Evolutionary conservation across 2,329 filamentous ascomycete genomes (phyloP), one percentile per base, ranked within the genome.

Genomic region (Fusarium anthophilum): DNA sequence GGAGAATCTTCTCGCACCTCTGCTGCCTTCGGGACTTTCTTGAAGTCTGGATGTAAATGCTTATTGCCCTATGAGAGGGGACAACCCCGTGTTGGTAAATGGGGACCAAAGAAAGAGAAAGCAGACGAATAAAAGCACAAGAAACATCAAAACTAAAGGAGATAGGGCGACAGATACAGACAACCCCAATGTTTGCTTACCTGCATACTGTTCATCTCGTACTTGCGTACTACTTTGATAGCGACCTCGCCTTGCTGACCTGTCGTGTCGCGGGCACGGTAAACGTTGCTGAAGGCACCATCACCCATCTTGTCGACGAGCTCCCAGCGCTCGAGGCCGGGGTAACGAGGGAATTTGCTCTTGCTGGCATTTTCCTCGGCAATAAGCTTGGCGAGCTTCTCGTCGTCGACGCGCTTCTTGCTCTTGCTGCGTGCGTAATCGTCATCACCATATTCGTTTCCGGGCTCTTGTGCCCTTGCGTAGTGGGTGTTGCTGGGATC

Each of bases 161-260:
- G 68, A 78, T 70, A 30, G 72, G 74, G 74, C 69, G 59, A 70
- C 64, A 50, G 70, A 77, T 61, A 74, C 68, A 35, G 74, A 72
- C 73, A 63, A 71, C 73, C 73, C 74, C 69, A 69, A 35, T 35
- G 58, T 53, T 66, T 79, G 92, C 95, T 90, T 90, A 99, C 96
- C 94, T 98, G 96, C 87, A 93, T 95, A 76, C 92, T 95, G 85
- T 98, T 98, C 94, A 99, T 98, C 85, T 99, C 96, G 82, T 94
- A 98, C 86, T 98, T 98, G 80, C 96, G 93, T 74, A 99, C 96
- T 58, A 99, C 96, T 84, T 99, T 99, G 88, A 99, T 98, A 77
- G 96, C 96, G 39, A 96, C 95, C 81, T 98, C 92, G 75, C 90
- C 91, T 72, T 90, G 89, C 72, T 91, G 87, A 45, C 93, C 93